Evolutionary conservation across 2,329 filamentous ascomycete genomes (phyloP).

Genomic region (Fusarium musae): DNA sequence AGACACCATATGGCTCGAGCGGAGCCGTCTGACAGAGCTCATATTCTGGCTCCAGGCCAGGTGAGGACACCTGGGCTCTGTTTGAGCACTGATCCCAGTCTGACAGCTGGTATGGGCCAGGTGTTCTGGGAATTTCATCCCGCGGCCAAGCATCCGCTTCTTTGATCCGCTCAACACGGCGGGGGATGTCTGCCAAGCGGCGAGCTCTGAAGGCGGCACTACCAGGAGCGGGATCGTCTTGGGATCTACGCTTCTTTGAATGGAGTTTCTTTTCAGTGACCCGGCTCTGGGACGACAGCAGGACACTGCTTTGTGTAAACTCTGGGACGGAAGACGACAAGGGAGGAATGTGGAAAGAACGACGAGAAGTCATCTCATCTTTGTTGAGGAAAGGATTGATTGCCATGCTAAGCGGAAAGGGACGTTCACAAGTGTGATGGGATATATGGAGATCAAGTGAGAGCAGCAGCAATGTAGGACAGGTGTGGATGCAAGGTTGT

Average conservation of each 20-base stretch:
- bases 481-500: slow-evolving; percentile 4
- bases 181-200: background rate
- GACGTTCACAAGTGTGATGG: background rate
- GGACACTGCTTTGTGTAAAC: background rate
- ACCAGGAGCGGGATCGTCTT: background rate
- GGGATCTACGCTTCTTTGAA: background rate
- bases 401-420: background rate
- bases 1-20: slow-evolving; percentile 11
- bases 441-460: background rate
- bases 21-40: background rate
- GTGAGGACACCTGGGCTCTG: background rate
- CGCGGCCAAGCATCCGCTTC: background rate
- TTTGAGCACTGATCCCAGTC: background rate
- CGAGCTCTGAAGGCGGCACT: background rate
- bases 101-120: background rate
- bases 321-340: background rate
- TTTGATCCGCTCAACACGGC: background rate
- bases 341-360: background rate
- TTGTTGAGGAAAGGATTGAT: background rate
- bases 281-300: background rate
- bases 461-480: slow-evolving; percentile 8
- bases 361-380: slow-evolving; percentile 18
- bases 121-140: slow-evolving; percentile 4
- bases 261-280: background rate
- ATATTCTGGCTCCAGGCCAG: background rate